Percentiles rank a stretch among this genome's conserved stretches.
These are phyloP conservation scores for Krasilnikovozyma curviuscula DNA, from an alignment of 768 basidiomycete genomes.

Conservation along the genomic window DNA sequence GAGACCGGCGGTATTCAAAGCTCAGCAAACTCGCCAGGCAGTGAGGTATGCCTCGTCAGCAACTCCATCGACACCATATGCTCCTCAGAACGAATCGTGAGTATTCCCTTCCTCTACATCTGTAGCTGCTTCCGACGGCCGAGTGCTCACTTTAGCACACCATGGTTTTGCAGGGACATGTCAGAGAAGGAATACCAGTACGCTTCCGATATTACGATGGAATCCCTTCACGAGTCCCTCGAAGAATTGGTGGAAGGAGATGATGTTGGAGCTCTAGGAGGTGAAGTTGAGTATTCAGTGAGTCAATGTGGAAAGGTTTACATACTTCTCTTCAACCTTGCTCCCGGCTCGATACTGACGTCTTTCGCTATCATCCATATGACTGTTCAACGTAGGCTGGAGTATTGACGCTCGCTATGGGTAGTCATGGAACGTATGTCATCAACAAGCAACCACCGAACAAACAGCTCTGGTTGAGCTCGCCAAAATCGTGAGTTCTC, in stretches of 20 bases:
- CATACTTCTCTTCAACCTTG: neutral
- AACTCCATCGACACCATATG: no score
- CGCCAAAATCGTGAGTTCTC: constrained; percentile 48
- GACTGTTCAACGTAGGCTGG: constrained; percentile 43
- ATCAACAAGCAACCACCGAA: constrained; percentile 96
- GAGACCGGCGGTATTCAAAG: no score
- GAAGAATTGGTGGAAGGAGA: constrained; percentile 48
- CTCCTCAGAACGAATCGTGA: no score
- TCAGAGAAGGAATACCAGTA: constrained; percentile 47
- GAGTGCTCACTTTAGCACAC: no score
- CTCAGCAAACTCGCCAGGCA: no score
- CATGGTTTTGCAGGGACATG: no score
- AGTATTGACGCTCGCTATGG: constrained; percentile 66
- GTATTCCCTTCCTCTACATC: no score
- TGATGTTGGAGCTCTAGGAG: constrained; percentile 33
- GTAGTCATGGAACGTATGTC: constrained; percentile 62
- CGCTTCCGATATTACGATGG: constrained; percentile 60
- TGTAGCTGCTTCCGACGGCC: no score
- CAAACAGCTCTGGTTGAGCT: constrained; percentile 91
- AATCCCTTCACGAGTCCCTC: constrained; percentile 47
- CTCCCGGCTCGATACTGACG: no score
- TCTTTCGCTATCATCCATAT: neutral
- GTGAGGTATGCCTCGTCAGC: no score
- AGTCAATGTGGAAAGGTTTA: constrained; percentile 1
- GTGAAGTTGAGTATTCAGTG: constrained; percentile 80